Percentiles rank a stretch among this genome's conserved stretches.
Conservation (phyloP, 1,284 basidiomycete species). For the Binderoboletus segoi region DNA sequence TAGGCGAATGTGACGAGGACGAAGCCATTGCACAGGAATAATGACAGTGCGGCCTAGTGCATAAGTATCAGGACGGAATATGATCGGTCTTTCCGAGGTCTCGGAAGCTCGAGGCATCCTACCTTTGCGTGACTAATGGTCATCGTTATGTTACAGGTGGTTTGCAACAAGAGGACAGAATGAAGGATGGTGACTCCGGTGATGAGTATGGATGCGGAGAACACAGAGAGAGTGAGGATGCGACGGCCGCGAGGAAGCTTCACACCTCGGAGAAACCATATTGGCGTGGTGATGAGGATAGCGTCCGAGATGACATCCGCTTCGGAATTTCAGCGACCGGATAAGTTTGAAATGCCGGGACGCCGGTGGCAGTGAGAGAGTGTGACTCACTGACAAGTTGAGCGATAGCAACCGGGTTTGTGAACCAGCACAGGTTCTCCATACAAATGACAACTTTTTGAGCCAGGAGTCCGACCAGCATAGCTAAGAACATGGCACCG, state of each 20-base stretch:
- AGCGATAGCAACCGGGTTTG: slow-evolving; percentile 10
- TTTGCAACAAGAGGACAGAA: slow-evolving; percentile 24
- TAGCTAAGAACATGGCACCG: slow-evolving; percentile 21
- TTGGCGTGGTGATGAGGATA: slow-evolving; percentile 19
- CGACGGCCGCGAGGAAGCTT: slow-evolving; percentile 18
- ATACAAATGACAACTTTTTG: slow-evolving; percentile 24
- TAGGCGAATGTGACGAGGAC: slow-evolving; percentile 20
- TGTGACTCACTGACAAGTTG: slow-evolving; percentile 28
- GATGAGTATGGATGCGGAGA: slow-evolving; percentile 30
- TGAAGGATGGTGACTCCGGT: slow-evolving; percentile 27
- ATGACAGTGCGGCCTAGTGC: slow-evolving; percentile 21
- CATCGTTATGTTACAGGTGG: slow-evolving; percentile 3
- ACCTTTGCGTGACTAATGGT: slow-evolving; percentile 30
- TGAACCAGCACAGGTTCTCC: slow-evolving; percentile 2
- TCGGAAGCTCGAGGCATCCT: neutral
- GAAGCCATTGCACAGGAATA: slow-evolving; percentile 25
- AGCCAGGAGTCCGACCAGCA: slow-evolving; percentile 16
- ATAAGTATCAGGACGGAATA: too few relatives aligned
- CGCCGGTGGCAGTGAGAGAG: too few relatives aligned
- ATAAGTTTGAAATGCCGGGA: neutral
- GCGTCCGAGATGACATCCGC: slow-evolving; percentile 26
- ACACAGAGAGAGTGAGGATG: slow-evolving; percentile 21
- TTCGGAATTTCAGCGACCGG: neutral
- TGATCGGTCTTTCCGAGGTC: too few relatives aligned
- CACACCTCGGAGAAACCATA: slow-evolving; percentile 20